phyloP scores from a whole-genome alignment of 2,329 filamentous ascomycete genomes.

The Myriangium duriaei region DNA sequence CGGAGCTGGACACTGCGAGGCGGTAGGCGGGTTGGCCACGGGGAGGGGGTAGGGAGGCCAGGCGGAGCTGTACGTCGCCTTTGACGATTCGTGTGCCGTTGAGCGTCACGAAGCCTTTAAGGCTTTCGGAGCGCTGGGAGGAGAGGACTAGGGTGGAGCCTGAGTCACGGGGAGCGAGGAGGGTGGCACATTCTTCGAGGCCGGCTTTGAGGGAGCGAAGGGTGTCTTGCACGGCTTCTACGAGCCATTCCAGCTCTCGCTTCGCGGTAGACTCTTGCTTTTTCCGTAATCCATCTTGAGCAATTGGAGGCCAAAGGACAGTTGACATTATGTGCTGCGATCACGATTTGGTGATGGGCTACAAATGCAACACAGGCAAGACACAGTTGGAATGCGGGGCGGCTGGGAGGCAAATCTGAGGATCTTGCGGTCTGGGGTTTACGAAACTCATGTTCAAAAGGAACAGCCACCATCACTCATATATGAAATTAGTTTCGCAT shows the following conservation, averaged over 20 bases:
- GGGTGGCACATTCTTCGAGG: slow-evolving; percentile 75
- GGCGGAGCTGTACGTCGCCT: slow-evolving; percentile 66
- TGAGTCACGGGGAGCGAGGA: slow-evolving; percentile 72
- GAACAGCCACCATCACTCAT: too few relatives aligned
- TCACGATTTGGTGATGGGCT: too few relatives aligned
- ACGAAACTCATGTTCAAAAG: too few relatives aligned
- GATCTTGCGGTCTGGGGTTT: too few relatives aligned
- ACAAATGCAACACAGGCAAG: too few relatives aligned
- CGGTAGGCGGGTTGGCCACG: slow-evolving; percentile 40
- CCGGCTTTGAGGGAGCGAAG: slow-evolving; percentile 52
- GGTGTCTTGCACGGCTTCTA: slow-evolving; percentile 48
- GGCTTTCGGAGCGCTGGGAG: slow-evolving; percentile 71
- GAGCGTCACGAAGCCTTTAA: slow-evolving; percentile 86
- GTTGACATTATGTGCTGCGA: slow-evolving; percentile 41
- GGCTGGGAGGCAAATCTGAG: too few relatives aligned
- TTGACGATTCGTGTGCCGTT: slow-evolving; percentile 86
- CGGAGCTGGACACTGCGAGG: slow-evolving; percentile 38
- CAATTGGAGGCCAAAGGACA: slow-evolving; percentile 46
- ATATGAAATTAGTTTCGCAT: too few relatives aligned
- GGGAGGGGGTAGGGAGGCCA: slow-evolving; percentile 52
- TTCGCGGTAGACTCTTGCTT: slow-evolving; percentile 44
- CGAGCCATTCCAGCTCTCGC: slow-evolving; percentile 51
- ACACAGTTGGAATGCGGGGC: too few relatives aligned
- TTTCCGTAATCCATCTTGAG: slow-evolving; percentile 34
- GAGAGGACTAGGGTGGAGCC: slow-evolving; percentile 84